Evolutionary conservation across 345 rosid genomes (phyloP), one percentile per base, ranked within the genome.

Genomic region (Euclidium syriacum): DNA sequence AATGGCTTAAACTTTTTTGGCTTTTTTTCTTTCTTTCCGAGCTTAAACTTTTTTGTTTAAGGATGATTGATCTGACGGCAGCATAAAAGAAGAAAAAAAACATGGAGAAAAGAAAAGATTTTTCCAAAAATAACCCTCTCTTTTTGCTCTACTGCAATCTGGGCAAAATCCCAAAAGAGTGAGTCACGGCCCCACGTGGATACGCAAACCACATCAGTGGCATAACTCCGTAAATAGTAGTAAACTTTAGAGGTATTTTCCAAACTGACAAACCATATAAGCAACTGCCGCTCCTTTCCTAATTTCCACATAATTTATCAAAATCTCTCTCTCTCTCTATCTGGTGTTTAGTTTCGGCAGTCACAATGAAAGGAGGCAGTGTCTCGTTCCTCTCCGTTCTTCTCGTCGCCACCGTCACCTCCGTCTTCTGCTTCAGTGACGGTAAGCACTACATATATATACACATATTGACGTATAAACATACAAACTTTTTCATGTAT

Each of bases 151-250:
- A 22, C 7, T 39, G 58, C 26, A 40, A 67, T 57, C 23, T 20
- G 4, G 1, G 50, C 55, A 9, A 62, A 53, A 44, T 16, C 43
- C 63, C 68, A 62, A 70, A 70, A 62, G 68, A 70, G 58, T 53
- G 74, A 64, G 75, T 71, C 70, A 71, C 20, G 65, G 48, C 20
- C 75, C 65, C 75, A 71, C 70, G 70, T 49, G 75, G 70, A 64
- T 63, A 62, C 64, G 38, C 44, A 24, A 38, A 62, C 27, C 64
- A 56, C 53, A 49, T 30, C 46, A 71, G 75, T 71, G 75, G 75
- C 61, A 57, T 24, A 64, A 15, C 24, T 11, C 39, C 55, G 75
- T 71, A 71, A 71, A 22, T 57, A 56, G 1, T 17, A 48, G 4
- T 22, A 17, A 64, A 56, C 19, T 18, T 4, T 5, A 57, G 48